A percentile compares a stretch with the other conserved stretches of the same genome.
These are phyloP conservation scores for Eutrema salsugineum DNA, from an alignment of 441 rosid species.

Conservation along the genomic window DNA sequence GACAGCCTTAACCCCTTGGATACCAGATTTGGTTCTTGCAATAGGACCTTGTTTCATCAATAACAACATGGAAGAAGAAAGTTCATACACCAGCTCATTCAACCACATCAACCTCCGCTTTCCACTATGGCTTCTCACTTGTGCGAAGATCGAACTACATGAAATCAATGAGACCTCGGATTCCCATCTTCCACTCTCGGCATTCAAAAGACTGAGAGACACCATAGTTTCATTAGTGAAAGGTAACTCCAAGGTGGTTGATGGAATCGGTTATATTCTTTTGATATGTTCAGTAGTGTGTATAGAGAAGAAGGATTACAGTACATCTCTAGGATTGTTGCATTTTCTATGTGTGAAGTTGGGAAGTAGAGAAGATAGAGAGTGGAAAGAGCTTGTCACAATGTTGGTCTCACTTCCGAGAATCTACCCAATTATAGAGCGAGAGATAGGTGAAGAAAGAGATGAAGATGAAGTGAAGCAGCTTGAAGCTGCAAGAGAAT, in stretches of 20 bases:
- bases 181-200: constrained; percentile 37
- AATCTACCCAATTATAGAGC: constrained; percentile 62
- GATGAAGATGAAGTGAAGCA: constrained; percentile 39
- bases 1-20: constrained; percentile 66
- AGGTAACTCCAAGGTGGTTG: constrained; percentile 44
- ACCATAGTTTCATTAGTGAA: constrained; percentile 43
- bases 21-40: constrained; percentile 86
- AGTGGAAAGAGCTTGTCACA: constrained; percentile 63
- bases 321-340: constrained; percentile 54
- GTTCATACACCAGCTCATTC: constrained; percentile 25
- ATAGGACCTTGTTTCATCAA: constrained; percentile 56
- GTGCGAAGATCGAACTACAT: constrained; percentile 53
- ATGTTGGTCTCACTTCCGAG: constrained; percentile 71
- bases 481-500: constrained; percentile 43
- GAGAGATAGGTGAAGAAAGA: constrained; percentile 52
- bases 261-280: constrained; percentile 54
- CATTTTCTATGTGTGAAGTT: constrained; percentile 59
- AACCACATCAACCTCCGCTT: constrained; percentile 43
- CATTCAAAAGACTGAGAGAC: constrained; percentile 43
- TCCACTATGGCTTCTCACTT: constrained; percentile 64
- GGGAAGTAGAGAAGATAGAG: constrained; percentile 51
- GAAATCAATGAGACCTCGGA: constrained; percentile 36
- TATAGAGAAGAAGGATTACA: constrained; percentile 57
- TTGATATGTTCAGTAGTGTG: constrained; percentile 47
- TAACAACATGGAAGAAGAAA: constrained; percentile 35